Evolutionary conservation across 345 rosid species (phyloP).

Genomic region (Turritis glabra): DNA sequence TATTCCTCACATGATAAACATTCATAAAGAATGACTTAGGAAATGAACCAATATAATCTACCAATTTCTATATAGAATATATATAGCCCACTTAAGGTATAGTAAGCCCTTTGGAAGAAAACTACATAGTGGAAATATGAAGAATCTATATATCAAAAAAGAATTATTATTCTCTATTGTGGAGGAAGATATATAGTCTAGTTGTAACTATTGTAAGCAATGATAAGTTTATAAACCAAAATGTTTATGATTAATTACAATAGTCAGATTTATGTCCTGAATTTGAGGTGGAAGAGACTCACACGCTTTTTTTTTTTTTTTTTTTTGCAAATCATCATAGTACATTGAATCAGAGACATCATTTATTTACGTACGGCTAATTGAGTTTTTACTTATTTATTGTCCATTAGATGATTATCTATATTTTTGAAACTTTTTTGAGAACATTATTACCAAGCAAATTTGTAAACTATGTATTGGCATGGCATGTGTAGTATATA

Average conservation of each 20-base stretch:
- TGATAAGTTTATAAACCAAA: background rate
- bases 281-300: constrained; percentile 34
- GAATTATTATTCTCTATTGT: background rate
- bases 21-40: background rate
- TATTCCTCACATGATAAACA: constrained; percentile 4
- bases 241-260: background rate
- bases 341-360: constrained; percentile 31
- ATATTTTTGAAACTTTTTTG: background rate
- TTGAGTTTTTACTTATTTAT: background rate
- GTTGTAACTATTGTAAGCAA: background rate
- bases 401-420: background rate
- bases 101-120: background rate
- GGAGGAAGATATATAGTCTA: background rate
- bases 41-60: background rate
- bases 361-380: constrained; percentile 25
- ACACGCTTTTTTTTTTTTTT: constrained; percentile 35
- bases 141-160: background rate
- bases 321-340: constrained; percentile 12
- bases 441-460: background rate
- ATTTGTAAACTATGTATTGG: background rate
- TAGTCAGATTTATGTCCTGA: constrained; percentile 25
- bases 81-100: background rate
- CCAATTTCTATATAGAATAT: background rate
- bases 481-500: background rate
- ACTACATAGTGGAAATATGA: background rate